phyloP scores from a whole-genome alignment of 768 basidiomycete genomes.

The Dioszegia hungarica region DNA sequence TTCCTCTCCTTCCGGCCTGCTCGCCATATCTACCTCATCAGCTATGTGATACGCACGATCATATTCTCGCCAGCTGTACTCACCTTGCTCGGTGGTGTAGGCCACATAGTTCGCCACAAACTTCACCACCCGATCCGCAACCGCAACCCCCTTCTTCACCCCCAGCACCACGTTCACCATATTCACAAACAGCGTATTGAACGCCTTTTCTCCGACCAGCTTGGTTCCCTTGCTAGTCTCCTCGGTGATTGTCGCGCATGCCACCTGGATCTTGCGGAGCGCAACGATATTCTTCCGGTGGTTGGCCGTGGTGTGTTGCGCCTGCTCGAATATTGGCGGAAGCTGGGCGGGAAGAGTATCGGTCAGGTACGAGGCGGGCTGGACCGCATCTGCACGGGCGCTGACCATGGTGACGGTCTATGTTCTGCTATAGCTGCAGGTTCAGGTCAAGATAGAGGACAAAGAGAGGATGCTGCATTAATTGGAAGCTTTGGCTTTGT shows the following conservation, averaged over 20 bases:
- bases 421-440: neutral
- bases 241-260: slow-evolving; percentile 56
- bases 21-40: slow-evolving; percentile 43
- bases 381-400: neutral
- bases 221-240: slow-evolving; percentile 53
- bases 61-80: slow-evolving; percentile 18
- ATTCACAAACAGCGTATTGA: slow-evolving; percentile 62
- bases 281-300: slow-evolving; percentile 86
- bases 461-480: no score
- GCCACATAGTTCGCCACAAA: slow-evolving; percentile 74
- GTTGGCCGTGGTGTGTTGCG: slow-evolving; percentile 65
- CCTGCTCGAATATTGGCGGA: slow-evolving; percentile 73
- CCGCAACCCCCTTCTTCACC: slow-evolving; percentile 71
- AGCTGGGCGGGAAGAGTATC: slow-evolving; percentile 47
- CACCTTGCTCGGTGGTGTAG: slow-evolving; percentile 73
- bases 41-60: neutral
- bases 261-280: slow-evolving; percentile 69
- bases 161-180: slow-evolving; percentile 61
- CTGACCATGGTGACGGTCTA: slow-evolving; percentile 9
- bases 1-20: slow-evolving; percentile 52
- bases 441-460: no score
- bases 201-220: slow-evolving; percentile 69
- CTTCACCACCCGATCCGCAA: slow-evolving; percentile 73
- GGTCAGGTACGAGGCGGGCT: slow-evolving; percentile 29
- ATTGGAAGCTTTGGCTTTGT: slow-evolving; percentile 7